Evolutionary conservation across 164 flowering plant genomes (phyloP).

Genomic region (Litsea cubeba): DNA sequence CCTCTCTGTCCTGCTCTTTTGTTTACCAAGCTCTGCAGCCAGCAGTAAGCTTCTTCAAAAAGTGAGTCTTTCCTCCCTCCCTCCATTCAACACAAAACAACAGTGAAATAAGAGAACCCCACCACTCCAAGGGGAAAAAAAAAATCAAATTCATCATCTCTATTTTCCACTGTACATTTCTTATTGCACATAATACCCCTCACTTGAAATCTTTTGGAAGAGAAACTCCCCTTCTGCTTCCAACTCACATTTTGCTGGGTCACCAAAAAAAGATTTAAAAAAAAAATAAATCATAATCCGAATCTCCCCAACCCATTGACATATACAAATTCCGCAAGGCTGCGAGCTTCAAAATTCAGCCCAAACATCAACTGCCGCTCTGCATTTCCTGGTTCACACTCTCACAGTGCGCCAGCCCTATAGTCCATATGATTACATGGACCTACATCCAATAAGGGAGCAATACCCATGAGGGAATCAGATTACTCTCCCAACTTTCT

Average conservation of each 20-base stretch:
- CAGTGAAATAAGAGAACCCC: neutral
- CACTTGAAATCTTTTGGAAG: slow-evolving; percentile 9
- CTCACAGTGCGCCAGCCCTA: neutral
- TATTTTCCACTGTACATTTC: slow-evolving; percentile 13
- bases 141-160: slow-evolving; percentile 8
- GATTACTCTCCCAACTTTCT: neutral
- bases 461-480: neutral
- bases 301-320: slow-evolving; percentile 6
- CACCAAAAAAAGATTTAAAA: slow-evolving; percentile 1
- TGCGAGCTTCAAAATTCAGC: slow-evolving; percentile 16
- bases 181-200: slow-evolving; percentile 10
- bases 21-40: neutral
- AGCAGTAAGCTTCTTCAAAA: neutral
- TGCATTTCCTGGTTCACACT: neutral
- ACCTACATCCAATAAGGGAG: neutral
- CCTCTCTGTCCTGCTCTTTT: slow-evolving; percentile 1
- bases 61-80: neutral
- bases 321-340: slow-evolving; percentile 13
- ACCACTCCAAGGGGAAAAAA: neutral
- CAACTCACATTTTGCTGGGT: neutral
- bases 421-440: neutral
- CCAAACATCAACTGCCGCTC: neutral
- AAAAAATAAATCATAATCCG: slow-evolving; percentile 4
- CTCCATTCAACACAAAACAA: neutral
- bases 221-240: neutral